Conservation (phyloP, 2,329 filamentous ascomycete genomes). For the Aspergillus sp. region DNA sequence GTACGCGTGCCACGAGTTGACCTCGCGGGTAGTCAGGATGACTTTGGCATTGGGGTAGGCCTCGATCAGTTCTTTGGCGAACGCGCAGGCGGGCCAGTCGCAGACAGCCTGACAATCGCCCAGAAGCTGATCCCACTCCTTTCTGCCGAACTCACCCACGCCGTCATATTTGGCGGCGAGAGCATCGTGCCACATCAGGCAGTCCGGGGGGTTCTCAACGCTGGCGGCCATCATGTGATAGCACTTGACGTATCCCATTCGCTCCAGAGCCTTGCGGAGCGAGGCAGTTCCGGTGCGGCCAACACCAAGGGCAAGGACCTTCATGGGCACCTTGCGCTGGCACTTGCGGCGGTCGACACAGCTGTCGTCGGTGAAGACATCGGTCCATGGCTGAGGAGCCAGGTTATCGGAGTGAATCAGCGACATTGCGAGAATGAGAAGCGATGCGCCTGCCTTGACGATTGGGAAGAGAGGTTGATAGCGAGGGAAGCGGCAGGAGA, state of each 20-base stretch:
- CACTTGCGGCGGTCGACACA: constrained; percentile 59
- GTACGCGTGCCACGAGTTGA: constrained; percentile 53
- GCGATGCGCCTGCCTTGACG: no score
- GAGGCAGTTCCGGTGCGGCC: constrained; percentile 63
- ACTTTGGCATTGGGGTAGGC: constrained; percentile 66
- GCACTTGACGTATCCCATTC: constrained; percentile 57
- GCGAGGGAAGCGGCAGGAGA: neutral
- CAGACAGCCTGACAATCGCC: constrained; percentile 57
- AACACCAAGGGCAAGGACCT: constrained; percentile 59
- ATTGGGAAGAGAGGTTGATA: neutral
- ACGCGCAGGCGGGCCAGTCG: constrained; percentile 59
- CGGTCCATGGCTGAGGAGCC: constrained; percentile 32
- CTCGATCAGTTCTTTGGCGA: constrained; percentile 60
- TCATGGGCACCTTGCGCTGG: constrained; percentile 60
- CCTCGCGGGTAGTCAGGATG: constrained; percentile 57
- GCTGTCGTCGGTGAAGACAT: constrained; percentile 52
- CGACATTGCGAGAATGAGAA: constrained; percentile 18
- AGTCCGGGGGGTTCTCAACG: constrained; percentile 59
- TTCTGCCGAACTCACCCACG: constrained; percentile 52
- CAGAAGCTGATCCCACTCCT: constrained; percentile 61
- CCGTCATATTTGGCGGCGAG: constrained; percentile 54
- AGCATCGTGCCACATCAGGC: constrained; percentile 61
- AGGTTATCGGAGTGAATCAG: constrained; percentile 28
- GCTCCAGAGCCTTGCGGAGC: constrained; percentile 55
- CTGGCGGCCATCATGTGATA: constrained; percentile 67